Evolutionary conservation across 1,139 yeast genomes (phyloP).

Genomic region (Kurtzmaniella quercitrusa): DNA sequence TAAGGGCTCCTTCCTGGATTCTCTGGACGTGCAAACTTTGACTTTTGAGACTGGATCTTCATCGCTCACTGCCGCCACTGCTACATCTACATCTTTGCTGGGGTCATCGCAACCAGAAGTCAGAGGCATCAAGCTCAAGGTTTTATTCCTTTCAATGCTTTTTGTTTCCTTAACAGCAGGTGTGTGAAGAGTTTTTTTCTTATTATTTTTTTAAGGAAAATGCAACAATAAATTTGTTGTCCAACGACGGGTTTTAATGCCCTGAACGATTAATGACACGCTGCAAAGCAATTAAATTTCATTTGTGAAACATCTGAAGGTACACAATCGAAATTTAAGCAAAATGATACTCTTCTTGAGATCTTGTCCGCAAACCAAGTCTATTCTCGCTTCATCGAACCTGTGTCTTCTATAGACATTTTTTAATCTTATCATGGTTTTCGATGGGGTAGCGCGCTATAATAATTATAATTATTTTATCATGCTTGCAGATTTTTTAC

Average conservation of each 20-base stretch:
- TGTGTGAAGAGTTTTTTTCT: not conserved
- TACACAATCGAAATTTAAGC: too few species aligned
- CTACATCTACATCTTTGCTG: not conserved
- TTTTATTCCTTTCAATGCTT: not conserved
- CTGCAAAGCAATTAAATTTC: not conserved
- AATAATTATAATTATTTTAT: not conserved
- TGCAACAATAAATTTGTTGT: not conserved
- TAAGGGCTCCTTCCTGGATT: conserved; percentile 7
- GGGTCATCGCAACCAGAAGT: not conserved
- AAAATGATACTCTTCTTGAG: too few species aligned
- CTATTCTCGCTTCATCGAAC: too few species aligned
- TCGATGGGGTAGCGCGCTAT: too few species aligned
- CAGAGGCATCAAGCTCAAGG: not conserved
- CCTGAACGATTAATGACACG: not conserved
- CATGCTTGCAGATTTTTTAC: not conserved
- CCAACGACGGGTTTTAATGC: not conserved
- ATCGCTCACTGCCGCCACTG: not conserved
- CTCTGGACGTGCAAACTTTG: conserved; percentile 6
- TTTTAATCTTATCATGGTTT: too few species aligned
- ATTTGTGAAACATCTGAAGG: not conserved
- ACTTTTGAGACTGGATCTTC: conserved; percentile 4
- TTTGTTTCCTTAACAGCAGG: conserved; percentile 5
- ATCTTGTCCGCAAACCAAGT: too few species aligned
- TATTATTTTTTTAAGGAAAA: not conserved
- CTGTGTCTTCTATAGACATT: too few species aligned